Base-by-base conservation (phyloP, 306 rosid species). In the Pyrus communis region DNA sequence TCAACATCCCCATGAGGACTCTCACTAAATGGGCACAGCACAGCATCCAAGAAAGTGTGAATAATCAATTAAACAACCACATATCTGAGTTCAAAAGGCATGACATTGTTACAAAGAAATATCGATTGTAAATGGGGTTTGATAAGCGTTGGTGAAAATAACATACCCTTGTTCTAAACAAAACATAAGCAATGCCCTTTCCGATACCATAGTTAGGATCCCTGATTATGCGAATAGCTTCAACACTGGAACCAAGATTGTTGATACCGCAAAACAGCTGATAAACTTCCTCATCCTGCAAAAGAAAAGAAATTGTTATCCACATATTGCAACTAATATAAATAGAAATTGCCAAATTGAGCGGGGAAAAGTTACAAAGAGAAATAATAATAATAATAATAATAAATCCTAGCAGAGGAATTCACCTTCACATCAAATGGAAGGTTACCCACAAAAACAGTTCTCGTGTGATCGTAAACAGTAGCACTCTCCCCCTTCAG, bases 261-360 rank as follows among this genome's bases (percentile, higher is more conserved):
- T 85, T 73, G 19, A 86, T 78, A 43, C 97, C 82, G 71, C 87
- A 88, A 87, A 95, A 92, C 86, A 95, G 82, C 78, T 84, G 87
- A 84, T 95, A 92, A 58, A 95, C 81, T 82, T 95, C 97, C 82
- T 95, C 99, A 86, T 95, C 97, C 99, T 95, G 89, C 79, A 86
- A 38, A 72, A 60, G 62, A n/a, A 3, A 54, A 17, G 58, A 30
- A 63, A 55, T 52, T 18, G 22, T 62, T 59, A 51, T 7, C 17
- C 43, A 68, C 52, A 49, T 67, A 77, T 61, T 51, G 54, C 80
- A 49, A 55, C 51, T 59, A 74, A 66, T 8, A 9, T 54, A 4
- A 14, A 38, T 59, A 72, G 54, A n/a, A 61, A 49, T 57, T 28
- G 30, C 4, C 42, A 70, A 60, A 74, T 27, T 55, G 7, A 9